Conservation (phyloP, 2,329 filamentous ascomycete species). For the Verticillium tricorpus region DNA sequence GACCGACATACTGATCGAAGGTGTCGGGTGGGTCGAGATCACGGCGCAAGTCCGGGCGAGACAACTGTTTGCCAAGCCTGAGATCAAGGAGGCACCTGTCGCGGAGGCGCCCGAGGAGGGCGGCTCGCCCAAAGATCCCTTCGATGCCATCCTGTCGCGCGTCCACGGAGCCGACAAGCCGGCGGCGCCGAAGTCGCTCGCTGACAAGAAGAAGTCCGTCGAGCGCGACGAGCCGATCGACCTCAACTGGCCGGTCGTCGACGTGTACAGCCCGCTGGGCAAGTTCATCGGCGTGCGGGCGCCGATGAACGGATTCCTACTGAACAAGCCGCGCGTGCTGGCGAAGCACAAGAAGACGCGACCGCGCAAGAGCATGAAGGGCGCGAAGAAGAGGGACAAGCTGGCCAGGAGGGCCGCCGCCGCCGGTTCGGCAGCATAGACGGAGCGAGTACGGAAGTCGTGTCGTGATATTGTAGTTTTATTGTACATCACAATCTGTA, state of each 20-base stretch:
- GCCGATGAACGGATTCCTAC: slow-evolving; percentile 68
- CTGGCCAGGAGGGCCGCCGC: slow-evolving; percentile 18
- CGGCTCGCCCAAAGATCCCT: slow-evolving; percentile 6
- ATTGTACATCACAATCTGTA: neutral
- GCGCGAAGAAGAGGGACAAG: slow-evolving; percentile 49
- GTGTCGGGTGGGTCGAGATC: slow-evolving; percentile 90
- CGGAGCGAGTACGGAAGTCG: neutral
- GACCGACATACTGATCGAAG: slow-evolving; percentile 83
- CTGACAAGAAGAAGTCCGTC: slow-evolving; percentile 4
- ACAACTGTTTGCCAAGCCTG: slow-evolving; percentile 29
- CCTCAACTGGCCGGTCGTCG: slow-evolving; percentile 63
- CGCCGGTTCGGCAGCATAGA: neutral
- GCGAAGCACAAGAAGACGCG: slow-evolving; percentile 46
- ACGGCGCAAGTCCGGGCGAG: slow-evolving; percentile 71
- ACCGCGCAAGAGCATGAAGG: slow-evolving; percentile 68
- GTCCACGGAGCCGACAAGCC: slow-evolving; percentile 6
- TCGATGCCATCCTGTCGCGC: slow-evolving; percentile 6
- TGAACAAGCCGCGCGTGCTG: slow-evolving; percentile 52
- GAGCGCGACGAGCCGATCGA: slow-evolving; percentile 17
- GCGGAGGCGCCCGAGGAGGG: slow-evolving; percentile 11
- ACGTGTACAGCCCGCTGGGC: slow-evolving; percentile 84
- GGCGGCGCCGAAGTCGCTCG: slow-evolving; percentile 5
- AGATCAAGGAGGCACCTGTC: slow-evolving; percentile 15
- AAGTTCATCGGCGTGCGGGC: slow-evolving; percentile 63
- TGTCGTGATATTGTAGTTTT: neutral